A percentile compares a stretch with the other conserved stretches of the same genome.
These are phyloP conservation scores for Ascochyta lentis DNA, from an alignment of 2,329 filamentous ascomycete species.

Conservation along the genomic window DNA sequence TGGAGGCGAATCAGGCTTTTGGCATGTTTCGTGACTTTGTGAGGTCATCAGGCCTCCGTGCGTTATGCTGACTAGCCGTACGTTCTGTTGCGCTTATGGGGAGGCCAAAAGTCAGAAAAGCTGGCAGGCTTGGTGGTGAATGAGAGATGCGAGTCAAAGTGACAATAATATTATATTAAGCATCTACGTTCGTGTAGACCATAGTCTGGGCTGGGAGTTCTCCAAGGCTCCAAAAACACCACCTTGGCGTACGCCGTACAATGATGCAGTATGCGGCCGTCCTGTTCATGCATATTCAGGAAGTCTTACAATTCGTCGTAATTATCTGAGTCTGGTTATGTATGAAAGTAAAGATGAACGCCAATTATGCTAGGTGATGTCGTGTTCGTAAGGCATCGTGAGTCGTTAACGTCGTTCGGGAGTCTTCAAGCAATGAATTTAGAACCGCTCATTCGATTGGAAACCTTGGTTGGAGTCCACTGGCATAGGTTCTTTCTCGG, in stretches of 20 bases:
- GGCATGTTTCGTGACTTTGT: slow-evolving; percentile 4
- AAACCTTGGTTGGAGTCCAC: slow-evolving; percentile 4
- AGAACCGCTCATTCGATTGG: slow-evolving; percentile 1
- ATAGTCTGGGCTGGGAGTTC: neutral
- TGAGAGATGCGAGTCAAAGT: neutral
- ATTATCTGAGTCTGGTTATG: neutral
- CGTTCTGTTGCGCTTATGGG: neutral
- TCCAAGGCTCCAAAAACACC: neutral
- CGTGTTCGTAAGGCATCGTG: slow-evolving; percentile 1
- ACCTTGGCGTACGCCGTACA: neutral
- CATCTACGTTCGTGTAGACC: neutral
- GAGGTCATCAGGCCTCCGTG: slow-evolving; percentile 17
- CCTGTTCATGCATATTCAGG: neutral
- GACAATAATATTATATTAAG: slow-evolving; percentile 1
- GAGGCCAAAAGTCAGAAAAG: neutral
- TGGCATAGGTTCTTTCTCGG: slow-evolving; percentile 14
- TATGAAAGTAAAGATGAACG: neutral
- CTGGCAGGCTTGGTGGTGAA: neutral
- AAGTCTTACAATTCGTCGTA: neutral
- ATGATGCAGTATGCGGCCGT: neutral
- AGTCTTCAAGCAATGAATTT: neutral
- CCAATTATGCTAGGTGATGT: slow-evolving; percentile 4
- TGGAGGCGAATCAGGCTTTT: slow-evolving; percentile 13
- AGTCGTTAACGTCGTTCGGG: slow-evolving; percentile 7
- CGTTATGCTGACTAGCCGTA: slow-evolving; percentile 2